These are phyloP conservation scores for Mortierella sp. DNA, from an alignment of 371 early-diverging fungal genomes.

Conservation along the genomic window DNA sequence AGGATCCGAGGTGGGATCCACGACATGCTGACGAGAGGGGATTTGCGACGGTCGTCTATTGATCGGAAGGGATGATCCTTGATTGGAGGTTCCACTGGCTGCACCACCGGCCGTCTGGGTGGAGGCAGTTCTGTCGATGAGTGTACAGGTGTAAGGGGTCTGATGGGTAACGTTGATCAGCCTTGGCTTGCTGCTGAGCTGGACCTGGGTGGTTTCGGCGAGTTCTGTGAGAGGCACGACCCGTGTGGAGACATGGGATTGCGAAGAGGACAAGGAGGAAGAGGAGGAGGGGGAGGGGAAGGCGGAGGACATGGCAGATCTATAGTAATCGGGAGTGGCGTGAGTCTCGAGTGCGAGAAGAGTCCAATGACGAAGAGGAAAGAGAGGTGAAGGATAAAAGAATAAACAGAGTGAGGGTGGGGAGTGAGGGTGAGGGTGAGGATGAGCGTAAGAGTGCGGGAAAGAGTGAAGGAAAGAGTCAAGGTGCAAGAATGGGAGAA, in stretches of 20 bases:
- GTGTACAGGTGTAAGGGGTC: constrained; percentile 65
- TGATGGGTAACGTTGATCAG: constrained; percentile 74
- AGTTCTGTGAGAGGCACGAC: constrained; percentile 46
- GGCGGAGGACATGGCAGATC: background rate
- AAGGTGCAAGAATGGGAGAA: no score
- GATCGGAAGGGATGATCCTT: constrained; percentile 9
- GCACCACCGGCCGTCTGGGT: background rate
- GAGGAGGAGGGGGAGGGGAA: background rate
- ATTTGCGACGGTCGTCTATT: constrained; percentile 31
- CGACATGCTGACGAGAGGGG: constrained; percentile 11
- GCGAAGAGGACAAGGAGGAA: background rate
- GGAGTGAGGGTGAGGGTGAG: background rate
- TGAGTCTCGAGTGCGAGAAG: background rate
- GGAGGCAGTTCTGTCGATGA: constrained; percentile 34
- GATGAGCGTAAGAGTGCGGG: constrained; percentile 2
- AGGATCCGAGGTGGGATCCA: background rate
- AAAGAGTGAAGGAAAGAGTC: no score
- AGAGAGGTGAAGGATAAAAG: background rate
- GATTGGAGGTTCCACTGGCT: background rate
- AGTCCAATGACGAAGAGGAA: background rate
- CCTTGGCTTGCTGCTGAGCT: constrained; percentile 48
- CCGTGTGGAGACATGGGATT: constrained; percentile 6
- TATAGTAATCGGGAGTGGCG: background rate
- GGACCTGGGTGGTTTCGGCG: constrained; percentile 42
- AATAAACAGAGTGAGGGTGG: no score